Evolutionary conservation across 768 basidiomycete genomes (phyloP), one percentile per base, ranked within the genome.

Genomic region (Lactifluus subvellereus): DNA sequence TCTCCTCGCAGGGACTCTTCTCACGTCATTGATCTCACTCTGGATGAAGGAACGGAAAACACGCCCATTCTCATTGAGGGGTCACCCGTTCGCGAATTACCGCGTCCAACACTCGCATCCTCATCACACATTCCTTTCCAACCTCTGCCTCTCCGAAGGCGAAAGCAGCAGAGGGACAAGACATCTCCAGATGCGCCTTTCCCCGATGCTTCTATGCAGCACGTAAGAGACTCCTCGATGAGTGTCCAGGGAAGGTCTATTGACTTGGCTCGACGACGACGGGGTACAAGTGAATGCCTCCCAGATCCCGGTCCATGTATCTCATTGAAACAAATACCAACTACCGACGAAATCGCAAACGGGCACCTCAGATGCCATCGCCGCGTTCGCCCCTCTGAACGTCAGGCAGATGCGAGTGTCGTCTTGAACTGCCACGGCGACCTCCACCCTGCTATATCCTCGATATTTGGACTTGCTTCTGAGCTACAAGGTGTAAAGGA

Each of bases 21-120:
- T 53, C 49, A 51, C 22, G 9, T 66, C 45, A 58, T 66, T 45
- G 65, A 66, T 51, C 62, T 66, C 22, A 64, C 65, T 27, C 37
- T 55, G 9, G 65, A 66, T 18, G 59, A 61, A 61, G 66, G 57
- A 16, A 48, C 57, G 14, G 52, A 20, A 27, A 42, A 52, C 11
- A 4, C 33, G 13, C 66, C 66, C 13, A 67, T 67, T 37, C 18
- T 61, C 51, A 59, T 67, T 18, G 64, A 60, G 11, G 59, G 18
- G 16, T 66, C 66, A 38, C 60, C 66, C 38, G 32, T 65, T 45
- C 20, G 49, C 22, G 60, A 54, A 47, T 40, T 7, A 9, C 49
- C 59, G 22, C 35, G n/a, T 35, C 57, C 48, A 57, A 40, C 16
- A 27, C 48, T 20, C 18, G 22, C 52, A 35, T 10, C 20, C 11